Conservation (phyloP, 495 filamentous ascomycete species). For the Podospora bellae-mahoneyi region DNA sequence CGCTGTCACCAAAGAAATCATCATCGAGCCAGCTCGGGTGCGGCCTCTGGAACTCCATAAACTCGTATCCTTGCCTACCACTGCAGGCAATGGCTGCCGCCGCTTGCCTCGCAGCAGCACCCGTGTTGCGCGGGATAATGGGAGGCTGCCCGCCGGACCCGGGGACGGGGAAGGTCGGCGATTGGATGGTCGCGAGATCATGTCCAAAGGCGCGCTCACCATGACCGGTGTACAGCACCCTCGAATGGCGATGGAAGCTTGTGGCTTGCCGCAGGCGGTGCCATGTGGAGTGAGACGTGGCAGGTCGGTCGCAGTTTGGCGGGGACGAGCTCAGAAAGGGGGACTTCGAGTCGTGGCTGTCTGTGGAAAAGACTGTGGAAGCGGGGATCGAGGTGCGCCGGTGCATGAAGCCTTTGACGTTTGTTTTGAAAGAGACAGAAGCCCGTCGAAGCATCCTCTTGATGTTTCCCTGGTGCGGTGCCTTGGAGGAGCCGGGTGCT, state of each 20-base stretch:
- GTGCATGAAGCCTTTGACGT: slow-evolving; percentile 43
- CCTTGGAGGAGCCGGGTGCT: slow-evolving; percentile 17
- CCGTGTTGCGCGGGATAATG: slow-evolving; percentile 52
- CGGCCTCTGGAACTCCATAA: slow-evolving; percentile 38
- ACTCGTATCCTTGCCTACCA: slow-evolving; percentile 55
- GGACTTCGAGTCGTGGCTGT: slow-evolving; percentile 27
- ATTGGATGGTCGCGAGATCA: slow-evolving; percentile 33
- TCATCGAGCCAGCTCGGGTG: slow-evolving; percentile 35
- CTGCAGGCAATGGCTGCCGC: slow-evolving; percentile 54
- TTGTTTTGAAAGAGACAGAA: slow-evolving; percentile 44
- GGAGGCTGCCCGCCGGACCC: slow-evolving; percentile 50
- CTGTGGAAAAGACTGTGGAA: slow-evolving; percentile 28
- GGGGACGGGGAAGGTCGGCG: slow-evolving; percentile 43
- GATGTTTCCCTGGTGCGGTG: slow-evolving; percentile 30
- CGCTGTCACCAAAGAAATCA: slow-evolving; percentile 55
- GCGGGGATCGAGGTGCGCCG: slow-evolving; percentile 47
- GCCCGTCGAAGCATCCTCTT: slow-evolving; percentile 49
- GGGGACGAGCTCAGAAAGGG: slow-evolving; percentile 17
- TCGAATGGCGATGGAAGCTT: slow-evolving; percentile 46
- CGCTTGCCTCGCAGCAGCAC: slow-evolving; percentile 68
- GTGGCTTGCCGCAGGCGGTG: slow-evolving; percentile 47
- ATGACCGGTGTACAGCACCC: slow-evolving; percentile 35
- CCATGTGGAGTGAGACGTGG: slow-evolving; percentile 48
- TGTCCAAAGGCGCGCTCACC: slow-evolving; percentile 35
- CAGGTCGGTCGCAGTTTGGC: slow-evolving; percentile 31